Conservation (phyloP, 2,329 filamentous ascomycete genomes). For the Aspergillus fijiensis region DNA sequence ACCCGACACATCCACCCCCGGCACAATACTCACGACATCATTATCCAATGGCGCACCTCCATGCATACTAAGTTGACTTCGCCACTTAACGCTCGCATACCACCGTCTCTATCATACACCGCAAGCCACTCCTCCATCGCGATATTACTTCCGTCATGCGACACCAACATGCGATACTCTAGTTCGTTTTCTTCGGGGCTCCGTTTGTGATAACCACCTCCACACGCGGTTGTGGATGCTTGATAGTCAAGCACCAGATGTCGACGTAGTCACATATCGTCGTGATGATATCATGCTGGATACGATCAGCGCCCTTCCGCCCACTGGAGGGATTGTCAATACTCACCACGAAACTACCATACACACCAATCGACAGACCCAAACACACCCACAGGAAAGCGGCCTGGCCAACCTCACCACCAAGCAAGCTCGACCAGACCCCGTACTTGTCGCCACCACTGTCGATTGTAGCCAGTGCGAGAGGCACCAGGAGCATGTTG, state of each 20-base stretch:
- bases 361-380: slow-evolving; percentile 82
- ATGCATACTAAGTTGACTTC: neutral
- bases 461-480: slow-evolving; percentile 77
- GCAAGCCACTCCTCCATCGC: neutral
- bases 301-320: slow-evolving; percentile 1
- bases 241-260: slow-evolving; percentile 98
- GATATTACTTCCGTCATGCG: neutral
- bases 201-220: slow-evolving; percentile 35
- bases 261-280: slow-evolving; percentile 98
- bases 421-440: slow-evolving; percentile 71
- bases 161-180: slow-evolving; percentile 1
- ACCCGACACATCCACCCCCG: neutral
- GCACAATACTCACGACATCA: neutral
- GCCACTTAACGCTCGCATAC: neutral
- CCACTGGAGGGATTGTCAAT: neutral
- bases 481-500: slow-evolving; percentile 78
- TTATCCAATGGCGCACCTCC: neutral
- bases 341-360: slow-evolving; percentile 84
- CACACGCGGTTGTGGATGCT: slow-evolving; percentile 72
- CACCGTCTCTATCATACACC: neutral
- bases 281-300: slow-evolving; percentile 80
- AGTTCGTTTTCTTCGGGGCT: slow-evolving; percentile 30
- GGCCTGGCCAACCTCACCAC: slow-evolving; percentile 79
- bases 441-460: slow-evolving; percentile 69
- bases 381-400: slow-evolving; percentile 87